phyloP scores from a whole-genome alignment of 2,329 filamentous ascomycete species.

The Phialocephala subalpina region DNA sequence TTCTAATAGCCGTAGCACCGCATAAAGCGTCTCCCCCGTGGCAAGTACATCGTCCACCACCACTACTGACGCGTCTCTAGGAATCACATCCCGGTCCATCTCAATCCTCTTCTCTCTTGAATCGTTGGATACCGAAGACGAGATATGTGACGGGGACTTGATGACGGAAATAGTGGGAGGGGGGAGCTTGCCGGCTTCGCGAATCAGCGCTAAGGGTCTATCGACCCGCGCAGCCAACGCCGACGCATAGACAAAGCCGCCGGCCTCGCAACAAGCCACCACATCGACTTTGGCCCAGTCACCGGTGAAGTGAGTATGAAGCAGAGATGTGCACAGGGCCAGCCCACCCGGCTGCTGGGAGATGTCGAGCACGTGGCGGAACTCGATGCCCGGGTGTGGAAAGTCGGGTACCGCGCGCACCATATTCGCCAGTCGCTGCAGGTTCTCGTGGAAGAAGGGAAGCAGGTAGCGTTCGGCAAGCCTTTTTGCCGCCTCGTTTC shows the following conservation, averaged over 20 bases:
- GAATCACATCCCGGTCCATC: constrained; percentile 54
- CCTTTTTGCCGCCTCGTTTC: constrained; percentile 45
- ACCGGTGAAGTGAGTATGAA: constrained; percentile 54
- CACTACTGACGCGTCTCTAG: constrained; percentile 33
- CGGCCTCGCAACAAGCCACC: constrained; percentile 63
- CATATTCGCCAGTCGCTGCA: constrained; percentile 58
- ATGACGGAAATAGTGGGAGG: constrained; percentile 58
- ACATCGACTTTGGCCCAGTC: constrained; percentile 55
- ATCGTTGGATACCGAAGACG: constrained; percentile 46
- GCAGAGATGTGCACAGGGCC: constrained; percentile 56
- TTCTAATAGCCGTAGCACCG: constrained; percentile 34
- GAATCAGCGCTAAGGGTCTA: constrained; percentile 58
- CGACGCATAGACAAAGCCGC: constrained; percentile 64
- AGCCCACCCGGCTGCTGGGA: constrained; percentile 59
- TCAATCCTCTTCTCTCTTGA: constrained; percentile 52
- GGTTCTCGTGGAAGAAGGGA: constrained; percentile 54
- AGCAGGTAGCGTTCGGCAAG: constrained; percentile 52
- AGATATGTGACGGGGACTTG: constrained; percentile 62
- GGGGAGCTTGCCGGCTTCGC: constrained; percentile 65
- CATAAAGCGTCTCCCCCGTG: constrained; percentile 37
- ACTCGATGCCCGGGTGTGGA: constrained; percentile 58
- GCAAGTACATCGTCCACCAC: constrained; percentile 39
- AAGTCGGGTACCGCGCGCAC: constrained; percentile 57
- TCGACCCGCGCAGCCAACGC: constrained; percentile 52
- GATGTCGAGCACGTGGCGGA: constrained; percentile 66